phyloP scores from a whole-genome alignment of 1,139 yeast genomes.

The Taiozyma sp. region DNA sequence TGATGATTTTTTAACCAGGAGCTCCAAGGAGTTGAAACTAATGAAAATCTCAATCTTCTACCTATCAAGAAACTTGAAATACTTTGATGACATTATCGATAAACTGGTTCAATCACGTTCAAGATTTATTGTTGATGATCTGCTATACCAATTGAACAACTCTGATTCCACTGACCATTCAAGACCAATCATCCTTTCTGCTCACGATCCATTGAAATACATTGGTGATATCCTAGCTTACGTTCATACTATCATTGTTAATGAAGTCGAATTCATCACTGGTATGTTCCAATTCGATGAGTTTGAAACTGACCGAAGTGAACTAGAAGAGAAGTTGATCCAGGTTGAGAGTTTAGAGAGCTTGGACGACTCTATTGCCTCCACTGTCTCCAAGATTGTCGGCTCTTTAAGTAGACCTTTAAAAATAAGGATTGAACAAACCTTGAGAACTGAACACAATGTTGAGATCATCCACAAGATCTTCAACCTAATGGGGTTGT shows the following conservation, averaged over 20 bases:
- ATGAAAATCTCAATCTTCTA: conserved; percentile 31
- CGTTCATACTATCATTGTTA: conserved; percentile 83
- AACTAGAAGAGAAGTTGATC: conserved; percentile 15
- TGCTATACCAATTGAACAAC: conserved; percentile 41
- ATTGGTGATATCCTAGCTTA: conserved; percentile 89
- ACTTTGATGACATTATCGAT: conserved; percentile 47
- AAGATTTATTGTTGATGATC: conserved; percentile 52
- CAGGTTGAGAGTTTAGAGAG: conserved; percentile 13
- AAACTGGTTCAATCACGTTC: conserved; percentile 59
- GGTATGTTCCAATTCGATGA: conserved; percentile 43
- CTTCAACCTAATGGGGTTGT: conserved; percentile 60
- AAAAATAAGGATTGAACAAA: conserved; percentile 57
- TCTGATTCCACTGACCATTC: conserved; percentile 21
- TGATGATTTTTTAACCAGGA: conserved; percentile 14
- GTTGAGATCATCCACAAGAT: conserved; percentile 53
- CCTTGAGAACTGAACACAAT: conserved; percentile 61
- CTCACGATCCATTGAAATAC: conserved; percentile 79
- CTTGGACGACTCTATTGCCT: conserved; percentile 21
- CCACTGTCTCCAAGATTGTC: conserved; percentile 40
- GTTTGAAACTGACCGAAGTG: conserved; percentile 2
- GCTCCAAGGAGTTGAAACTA: conserved; percentile 28
- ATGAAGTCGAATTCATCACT: conserved; percentile 75
- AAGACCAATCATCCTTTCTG: conserved; percentile 58
- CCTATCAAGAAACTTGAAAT: conserved; percentile 32
- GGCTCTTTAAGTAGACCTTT: conserved; percentile 47